Conservation (phyloP, 257 asterid genomes). For the Solanum sejunctum region DNA sequence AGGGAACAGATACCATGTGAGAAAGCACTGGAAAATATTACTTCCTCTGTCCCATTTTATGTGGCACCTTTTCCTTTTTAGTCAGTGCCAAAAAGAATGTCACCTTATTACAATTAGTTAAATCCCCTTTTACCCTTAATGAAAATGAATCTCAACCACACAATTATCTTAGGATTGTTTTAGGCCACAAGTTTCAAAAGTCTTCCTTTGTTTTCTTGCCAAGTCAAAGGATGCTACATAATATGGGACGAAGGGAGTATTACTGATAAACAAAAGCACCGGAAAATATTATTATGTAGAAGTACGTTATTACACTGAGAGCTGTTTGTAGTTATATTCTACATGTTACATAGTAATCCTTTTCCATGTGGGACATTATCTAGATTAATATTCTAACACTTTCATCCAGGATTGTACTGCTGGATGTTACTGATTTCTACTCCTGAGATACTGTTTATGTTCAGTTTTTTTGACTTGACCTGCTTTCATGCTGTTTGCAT, state of each 20-base stretch:
- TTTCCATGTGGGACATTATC: not conserved
- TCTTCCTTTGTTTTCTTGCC: too few species aligned
- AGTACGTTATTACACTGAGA: not conserved
- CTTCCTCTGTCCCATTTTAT: too few species aligned
- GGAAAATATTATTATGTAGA: not conserved
- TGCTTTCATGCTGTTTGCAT: constrained; percentile 12
- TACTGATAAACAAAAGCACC: not conserved
- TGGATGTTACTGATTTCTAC: not conserved
- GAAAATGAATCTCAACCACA: too few species aligned
- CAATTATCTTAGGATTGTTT: too few species aligned
- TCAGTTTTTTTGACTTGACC: not conserved
- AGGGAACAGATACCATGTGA: not conserved
- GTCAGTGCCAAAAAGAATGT: too few species aligned
- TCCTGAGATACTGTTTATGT: not conserved
- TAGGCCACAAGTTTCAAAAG: too few species aligned
- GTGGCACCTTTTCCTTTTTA: too few species aligned
- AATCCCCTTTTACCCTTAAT: too few species aligned
- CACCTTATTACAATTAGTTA: too few species aligned
- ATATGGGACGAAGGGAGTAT: too few species aligned
- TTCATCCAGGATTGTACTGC: not conserved
- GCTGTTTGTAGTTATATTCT: not conserved
- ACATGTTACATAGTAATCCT: not conserved
- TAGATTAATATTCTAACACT: not conserved
- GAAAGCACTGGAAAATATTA: not conserved
- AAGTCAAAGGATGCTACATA: too few species aligned